Conservation (phyloP, 345 rosid genomes). For the Gossypium turneri region DNA sequence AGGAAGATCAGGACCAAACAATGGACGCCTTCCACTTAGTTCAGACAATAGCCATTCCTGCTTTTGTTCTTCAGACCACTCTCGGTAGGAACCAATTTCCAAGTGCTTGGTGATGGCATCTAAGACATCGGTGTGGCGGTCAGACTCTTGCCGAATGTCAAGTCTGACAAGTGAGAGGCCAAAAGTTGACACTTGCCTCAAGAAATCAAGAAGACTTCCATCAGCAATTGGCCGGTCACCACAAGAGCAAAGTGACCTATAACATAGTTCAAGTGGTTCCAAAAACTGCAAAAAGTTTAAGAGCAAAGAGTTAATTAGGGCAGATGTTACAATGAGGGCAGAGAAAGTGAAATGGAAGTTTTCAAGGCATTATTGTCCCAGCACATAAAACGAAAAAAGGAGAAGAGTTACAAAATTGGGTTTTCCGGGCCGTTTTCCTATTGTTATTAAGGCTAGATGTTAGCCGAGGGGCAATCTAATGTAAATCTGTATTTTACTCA, state of each 20-base stretch:
- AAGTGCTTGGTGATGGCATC: slow-evolving; percentile 90
- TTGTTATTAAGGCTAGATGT: background rate
- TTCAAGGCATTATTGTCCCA: background rate
- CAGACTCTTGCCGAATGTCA: slow-evolving; percentile 96
- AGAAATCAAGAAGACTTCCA: slow-evolving; percentile 97
- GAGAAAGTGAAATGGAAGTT: background rate
- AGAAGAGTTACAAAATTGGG: background rate
- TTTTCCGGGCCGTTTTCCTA: background rate
- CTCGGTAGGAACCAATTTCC: slow-evolving; percentile 77
- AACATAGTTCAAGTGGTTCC: slow-evolving; percentile 97
- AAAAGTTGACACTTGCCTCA: slow-evolving; percentile 95
- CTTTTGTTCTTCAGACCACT: slow-evolving; percentile 80
- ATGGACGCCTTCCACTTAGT: slow-evolving; percentile 85
- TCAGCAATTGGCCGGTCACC: slow-evolving; percentile 97
- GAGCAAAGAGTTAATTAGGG: slow-evolving; percentile 18
- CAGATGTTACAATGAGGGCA: background rate
- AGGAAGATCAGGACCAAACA: slow-evolving; percentile 90
- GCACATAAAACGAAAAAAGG: background rate
- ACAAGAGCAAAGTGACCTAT: slow-evolving; percentile 80
- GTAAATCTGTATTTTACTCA: background rate
- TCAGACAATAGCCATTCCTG: slow-evolving; percentile 95
- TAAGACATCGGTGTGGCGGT: slow-evolving; percentile 90
- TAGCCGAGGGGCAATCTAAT: background rate
- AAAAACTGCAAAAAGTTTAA: slow-evolving; percentile 50
- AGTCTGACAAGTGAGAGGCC: slow-evolving; percentile 94